Base-by-base conservation (phyloP, 2,329 filamentous ascomycete species). In the Camptophora hylomeconis region DNA sequence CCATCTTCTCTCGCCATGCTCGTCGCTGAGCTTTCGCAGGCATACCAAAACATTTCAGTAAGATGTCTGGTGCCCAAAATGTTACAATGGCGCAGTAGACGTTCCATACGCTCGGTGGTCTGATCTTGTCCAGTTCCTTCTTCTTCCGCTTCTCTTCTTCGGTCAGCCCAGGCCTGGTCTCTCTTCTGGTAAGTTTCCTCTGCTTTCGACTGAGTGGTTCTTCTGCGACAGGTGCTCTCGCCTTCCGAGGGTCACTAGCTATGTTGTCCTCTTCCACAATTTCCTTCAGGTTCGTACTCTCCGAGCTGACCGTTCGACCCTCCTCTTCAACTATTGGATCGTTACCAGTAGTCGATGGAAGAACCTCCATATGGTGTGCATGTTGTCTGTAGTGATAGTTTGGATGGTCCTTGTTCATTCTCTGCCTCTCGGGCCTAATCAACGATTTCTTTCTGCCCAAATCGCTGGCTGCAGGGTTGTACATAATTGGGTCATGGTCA, bases 1-100 rank as follows among this genome's bases (percentile, higher is more conserved):
- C 89, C 65, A 98, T 92, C 67, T 98, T 98, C 53, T 98, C 89
- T 42, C 89, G 73, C 89, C 89, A 98, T 2, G 89, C 89, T 47
- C 83, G 72, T 50, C 84, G 79, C 54, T 95, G 83, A 10, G 78
- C 83, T 54, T 80, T 89, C 24, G 80, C 69, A 5, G 75, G 73
- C 65, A 80, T 92, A 20, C 86, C 84, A 47, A 84, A 89, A 56
- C 82, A 92, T 41, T 69, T 72, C 31, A 98, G 63, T 16, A 94
- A 57, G 37, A 87, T 80, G 50, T 84, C 77, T 1, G 89, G 89
- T 33, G 74, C 80, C 86, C 89, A 95, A 48, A 95, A 94, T 0
- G 89, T 98, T 41, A 98, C 60, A 39, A 92, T 72, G 26, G 80
- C 78, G 56, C 89, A 98, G 60, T 98, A 98, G 3, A 92, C 76